Evolutionary conservation across 441 rosid species (phyloP).

Genomic region (Bruguiera hainesii): DNA sequence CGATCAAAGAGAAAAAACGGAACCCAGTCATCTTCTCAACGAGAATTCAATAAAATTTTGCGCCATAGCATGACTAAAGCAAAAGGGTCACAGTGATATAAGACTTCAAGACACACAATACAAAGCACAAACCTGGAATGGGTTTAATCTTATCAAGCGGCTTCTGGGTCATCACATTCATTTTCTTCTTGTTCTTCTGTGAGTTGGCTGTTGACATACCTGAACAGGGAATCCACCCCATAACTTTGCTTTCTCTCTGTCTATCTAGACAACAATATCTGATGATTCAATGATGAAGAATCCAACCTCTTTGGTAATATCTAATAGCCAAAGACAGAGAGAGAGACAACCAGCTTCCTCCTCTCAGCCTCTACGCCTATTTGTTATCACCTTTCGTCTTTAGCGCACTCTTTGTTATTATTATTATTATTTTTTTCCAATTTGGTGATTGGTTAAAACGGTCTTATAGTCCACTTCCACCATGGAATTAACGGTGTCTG

Average conservation of each 20-base stretch:
- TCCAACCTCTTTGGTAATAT: neutral
- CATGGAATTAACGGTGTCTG: neutral
- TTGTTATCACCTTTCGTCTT: too few relatives aligned
- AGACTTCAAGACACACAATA: neutral
- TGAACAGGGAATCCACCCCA: conserved; percentile 88
- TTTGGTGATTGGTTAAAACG: neutral
- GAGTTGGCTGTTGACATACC: conserved; percentile 39
- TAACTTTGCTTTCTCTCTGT: conserved; percentile 5
- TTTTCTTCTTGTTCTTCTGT: conserved; percentile 45
- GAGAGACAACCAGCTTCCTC: neutral
- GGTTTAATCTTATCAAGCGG: conserved; percentile 38
- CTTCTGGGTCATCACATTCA: conserved; percentile 23
- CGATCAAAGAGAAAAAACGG: neutral
- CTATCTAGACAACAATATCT: neutral
- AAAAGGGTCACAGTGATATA: neutral
- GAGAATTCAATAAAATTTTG: too few relatives aligned
- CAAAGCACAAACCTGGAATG: conserved; percentile 40
- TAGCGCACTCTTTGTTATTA: neutral
- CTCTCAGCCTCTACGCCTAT: too few relatives aligned
- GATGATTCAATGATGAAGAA: neutral
- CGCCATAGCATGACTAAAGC: neutral
- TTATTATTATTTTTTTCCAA: neutral
- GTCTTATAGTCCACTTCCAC: neutral
- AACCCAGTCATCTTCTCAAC: neutral
- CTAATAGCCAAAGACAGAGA: neutral